Evolutionary conservation across 2,329 filamentous ascomycete genomes (phyloP), one percentile per base, ranked within the genome.

Genomic region (Penicillium sp.): DNA sequence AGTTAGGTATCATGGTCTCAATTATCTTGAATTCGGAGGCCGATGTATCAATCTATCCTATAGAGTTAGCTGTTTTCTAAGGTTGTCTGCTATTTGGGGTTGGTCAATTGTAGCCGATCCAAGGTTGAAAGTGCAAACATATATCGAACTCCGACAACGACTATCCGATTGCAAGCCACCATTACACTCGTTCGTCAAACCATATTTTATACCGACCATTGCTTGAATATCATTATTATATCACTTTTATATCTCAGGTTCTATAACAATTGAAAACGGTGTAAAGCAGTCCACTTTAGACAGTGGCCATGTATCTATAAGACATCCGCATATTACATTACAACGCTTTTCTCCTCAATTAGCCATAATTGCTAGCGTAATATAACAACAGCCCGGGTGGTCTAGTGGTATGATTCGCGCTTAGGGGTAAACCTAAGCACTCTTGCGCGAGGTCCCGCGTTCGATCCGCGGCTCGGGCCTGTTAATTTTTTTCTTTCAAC

Each of bases 361-460:
- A 13, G 6, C 10, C 25, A 13, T 29, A 31, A 1, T 7, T 12
- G 12, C 2, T 6, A 6, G 4, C 15, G 3, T 6, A 43, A 33
- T 31, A 43, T 25, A 43, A 33, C 15, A 31, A 44, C 28, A 40
- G 42, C 43, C 47, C 47, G 43, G 47, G 43, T 46, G 43, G 47
- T 49, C 42, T 46, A 46, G 47, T 50, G 43, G 43, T 50, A 50
- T 50, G 47, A 46, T 50, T 46, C 43, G 44, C 42, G 47, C 47
- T 50, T 50, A 46, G 47, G 47, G 47, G 18, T 35, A 8, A 37
- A 50, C 47, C 41, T 37, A 42, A 46, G 43, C 37, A 46, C 39
- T 35, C 44, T 38, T 46, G 41, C 43, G 43, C 38, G 47, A 50
- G 43, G 47, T 50, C 38, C 38, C 38, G 38, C 38, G 38, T 40